phyloP scores from a whole-genome alignment of 352 stramenopile species.

The Pythium sukuiense region DNA sequence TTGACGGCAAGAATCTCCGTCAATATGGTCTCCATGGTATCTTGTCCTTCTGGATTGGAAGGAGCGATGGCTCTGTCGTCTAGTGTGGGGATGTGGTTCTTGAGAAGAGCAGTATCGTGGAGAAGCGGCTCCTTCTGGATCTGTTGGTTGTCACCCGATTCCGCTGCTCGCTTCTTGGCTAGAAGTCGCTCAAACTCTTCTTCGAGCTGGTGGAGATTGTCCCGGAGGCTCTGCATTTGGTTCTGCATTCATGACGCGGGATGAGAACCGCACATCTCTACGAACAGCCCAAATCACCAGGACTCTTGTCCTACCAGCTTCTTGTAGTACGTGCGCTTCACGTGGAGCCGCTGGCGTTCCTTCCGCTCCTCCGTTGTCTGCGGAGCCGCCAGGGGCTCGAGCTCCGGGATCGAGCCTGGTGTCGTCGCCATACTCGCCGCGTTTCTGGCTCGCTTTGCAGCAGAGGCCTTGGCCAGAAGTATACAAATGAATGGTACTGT shows the following conservation, averaged over 20 bases:
- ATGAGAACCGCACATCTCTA: no score
- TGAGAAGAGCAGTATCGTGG: background rate
- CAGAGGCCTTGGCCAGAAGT: background rate
- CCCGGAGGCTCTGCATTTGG: slow-evolving; percentile 20
- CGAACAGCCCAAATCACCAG: no score
- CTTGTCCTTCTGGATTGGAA: background rate
- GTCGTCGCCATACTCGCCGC: background rate
- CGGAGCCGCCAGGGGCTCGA: slow-evolving; percentile 11
- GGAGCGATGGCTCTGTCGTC: no score
- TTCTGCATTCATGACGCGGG: no score
- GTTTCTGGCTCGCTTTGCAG: no score
- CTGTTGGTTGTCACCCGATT: background rate
- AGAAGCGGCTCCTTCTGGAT: background rate
- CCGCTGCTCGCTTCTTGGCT: slow-evolving; percentile 13
- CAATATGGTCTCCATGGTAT: slow-evolving; percentile 3
- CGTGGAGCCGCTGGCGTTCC: slow-evolving; percentile 16
- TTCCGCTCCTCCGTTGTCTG: slow-evolving; percentile 12
- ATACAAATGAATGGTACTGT: background rate
- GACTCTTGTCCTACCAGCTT: slow-evolving; percentile 20
- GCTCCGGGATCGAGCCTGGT: background rate
- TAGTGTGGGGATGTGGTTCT: no score
- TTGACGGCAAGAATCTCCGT: slow-evolving; percentile 25
- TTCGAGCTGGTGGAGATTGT: slow-evolving; percentile 19
- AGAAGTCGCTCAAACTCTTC: slow-evolving; percentile 15
- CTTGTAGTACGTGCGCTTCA: slow-evolving; percentile 19